Evolutionary conservation across 2,329 filamentous ascomycete species (phyloP).

Genomic region (Xylaria sp.): DNA sequence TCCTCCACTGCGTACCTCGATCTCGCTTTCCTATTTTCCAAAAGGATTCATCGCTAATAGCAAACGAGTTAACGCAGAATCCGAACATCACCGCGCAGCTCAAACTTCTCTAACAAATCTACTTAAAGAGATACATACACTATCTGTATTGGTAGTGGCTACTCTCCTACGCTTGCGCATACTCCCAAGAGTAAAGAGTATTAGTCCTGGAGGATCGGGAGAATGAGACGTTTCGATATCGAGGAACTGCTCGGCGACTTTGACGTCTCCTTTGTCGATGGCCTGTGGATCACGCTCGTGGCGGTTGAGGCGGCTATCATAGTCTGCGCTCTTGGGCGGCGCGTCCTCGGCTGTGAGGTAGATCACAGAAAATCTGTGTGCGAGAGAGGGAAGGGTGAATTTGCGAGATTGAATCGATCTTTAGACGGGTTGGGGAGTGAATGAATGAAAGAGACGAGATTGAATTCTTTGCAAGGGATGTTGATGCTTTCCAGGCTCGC

Average conservation of each 20-base stretch:
- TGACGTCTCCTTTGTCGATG: conserved; percentile 57
- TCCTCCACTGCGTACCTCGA: not conserved
- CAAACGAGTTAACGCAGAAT: not conserved
- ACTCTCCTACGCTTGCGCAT: too few species aligned
- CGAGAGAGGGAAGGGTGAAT: not conserved
- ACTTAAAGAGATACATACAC: too few species aligned
- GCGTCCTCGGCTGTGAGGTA: conserved; percentile 12
- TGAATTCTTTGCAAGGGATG: not conserved
- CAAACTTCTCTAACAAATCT: too few species aligned
- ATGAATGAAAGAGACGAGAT: not conserved
- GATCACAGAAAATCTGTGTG: not conserved
- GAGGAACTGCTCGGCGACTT: conserved; percentile 45
- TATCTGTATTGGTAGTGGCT: too few species aligned
- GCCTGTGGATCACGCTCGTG: conserved; percentile 60
- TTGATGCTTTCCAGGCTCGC: too few species aligned
- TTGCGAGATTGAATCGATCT: not conserved
- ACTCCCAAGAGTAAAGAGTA: too few species aligned
- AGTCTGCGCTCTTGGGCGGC: conserved; percentile 50
- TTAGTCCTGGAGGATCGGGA: too few species aligned
- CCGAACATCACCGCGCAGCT: not conserved
- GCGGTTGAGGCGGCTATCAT: conserved; percentile 59
- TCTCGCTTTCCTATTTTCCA: too few species aligned
- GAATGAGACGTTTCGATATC: conserved; percentile 31
- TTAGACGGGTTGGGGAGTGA: not conserved
- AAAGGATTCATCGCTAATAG: too few species aligned